A percentile compares a stretch with the other conserved stretches of the same genome.
These are phyloP conservation scores for Cyamopsis tetragonoloba DNA, from an alignment of 306 rosid genomes.

Conservation along the genomic window DNA sequence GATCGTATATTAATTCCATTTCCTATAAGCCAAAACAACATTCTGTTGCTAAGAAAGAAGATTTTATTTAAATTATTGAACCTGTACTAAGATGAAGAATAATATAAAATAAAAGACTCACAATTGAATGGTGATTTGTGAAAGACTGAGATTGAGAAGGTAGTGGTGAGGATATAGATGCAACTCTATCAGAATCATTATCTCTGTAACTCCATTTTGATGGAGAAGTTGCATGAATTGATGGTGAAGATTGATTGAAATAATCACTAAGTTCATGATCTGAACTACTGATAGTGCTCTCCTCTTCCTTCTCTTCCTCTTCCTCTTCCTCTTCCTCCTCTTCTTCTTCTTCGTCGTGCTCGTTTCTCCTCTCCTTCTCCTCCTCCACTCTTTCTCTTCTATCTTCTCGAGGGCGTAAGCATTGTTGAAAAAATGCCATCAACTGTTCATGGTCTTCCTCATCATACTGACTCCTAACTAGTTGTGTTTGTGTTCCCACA, in stretches of 20 bases:
- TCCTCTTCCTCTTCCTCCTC: neutral
- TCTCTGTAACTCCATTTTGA: constrained; percentile 70
- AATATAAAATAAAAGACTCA: constrained; percentile 26
- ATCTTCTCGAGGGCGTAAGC: neutral
- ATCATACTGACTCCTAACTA: constrained; percentile 23
- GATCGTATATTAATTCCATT: constrained; percentile 56
- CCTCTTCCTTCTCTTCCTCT: constrained; percentile 25
- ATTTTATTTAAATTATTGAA: neutral
- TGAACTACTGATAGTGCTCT: constrained; percentile 32
- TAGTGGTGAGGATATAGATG: constrained; percentile 41
- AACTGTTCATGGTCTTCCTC: constrained; percentile 31
- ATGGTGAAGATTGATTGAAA: constrained; percentile 45
- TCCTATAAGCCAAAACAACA: constrained; percentile 40
- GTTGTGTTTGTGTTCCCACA: constrained; percentile 32
- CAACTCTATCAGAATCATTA: constrained; percentile 46
- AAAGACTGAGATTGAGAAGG: constrained; percentile 39
- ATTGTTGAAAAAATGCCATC: constrained; percentile 16
- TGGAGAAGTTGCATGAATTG: constrained; percentile 37
- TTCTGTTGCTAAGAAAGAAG: neutral
- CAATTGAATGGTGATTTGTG: constrained; percentile 40
- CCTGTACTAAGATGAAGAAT: neutral
- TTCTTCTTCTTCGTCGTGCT: constrained; percentile 20
- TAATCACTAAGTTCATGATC: constrained; percentile 44
- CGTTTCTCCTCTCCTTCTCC: constrained; percentile 27
- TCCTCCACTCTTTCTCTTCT: neutral